Conservation (phyloP, 208 protist genomes). For the Novymonas esmeraldas region DNA sequence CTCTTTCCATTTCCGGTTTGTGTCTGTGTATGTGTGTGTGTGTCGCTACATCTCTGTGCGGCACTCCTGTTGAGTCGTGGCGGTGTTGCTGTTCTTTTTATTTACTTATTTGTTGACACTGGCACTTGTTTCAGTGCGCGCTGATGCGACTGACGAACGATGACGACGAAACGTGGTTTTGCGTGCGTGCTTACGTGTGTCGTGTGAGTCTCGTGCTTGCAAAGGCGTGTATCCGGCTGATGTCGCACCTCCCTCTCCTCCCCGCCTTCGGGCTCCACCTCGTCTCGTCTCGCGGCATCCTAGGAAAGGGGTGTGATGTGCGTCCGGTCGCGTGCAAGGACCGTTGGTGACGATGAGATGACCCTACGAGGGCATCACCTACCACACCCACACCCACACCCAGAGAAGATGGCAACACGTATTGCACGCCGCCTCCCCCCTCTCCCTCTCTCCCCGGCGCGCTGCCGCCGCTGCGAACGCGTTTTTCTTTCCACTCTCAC, state of each 20-base stretch:
- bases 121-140: no score
- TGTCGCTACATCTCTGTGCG: slow-evolving; percentile 5
- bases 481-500: neutral
- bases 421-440: neutral
- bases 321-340: no score
- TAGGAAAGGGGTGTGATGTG: no score
- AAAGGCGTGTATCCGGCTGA: no score
- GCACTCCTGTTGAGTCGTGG: neutral
- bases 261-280: no score
- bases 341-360: no score
- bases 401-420: neutral
- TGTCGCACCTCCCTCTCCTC: no score
- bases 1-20: neutral
- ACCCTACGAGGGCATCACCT: neutral
- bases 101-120: neutral
- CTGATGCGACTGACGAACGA: no score
- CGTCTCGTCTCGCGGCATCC: no score
- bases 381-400: neutral
- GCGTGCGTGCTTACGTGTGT: no score
- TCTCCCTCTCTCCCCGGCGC: neutral
- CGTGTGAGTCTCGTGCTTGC: no score
- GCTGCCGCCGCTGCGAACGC: neutral
- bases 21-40: neutral
- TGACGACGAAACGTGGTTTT: no score
- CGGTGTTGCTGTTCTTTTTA: neutral